Evolutionary conservation across 1,284 basidiomycete species (phyloP).

Genomic region (Cryptococcus amylolentus): DNA sequence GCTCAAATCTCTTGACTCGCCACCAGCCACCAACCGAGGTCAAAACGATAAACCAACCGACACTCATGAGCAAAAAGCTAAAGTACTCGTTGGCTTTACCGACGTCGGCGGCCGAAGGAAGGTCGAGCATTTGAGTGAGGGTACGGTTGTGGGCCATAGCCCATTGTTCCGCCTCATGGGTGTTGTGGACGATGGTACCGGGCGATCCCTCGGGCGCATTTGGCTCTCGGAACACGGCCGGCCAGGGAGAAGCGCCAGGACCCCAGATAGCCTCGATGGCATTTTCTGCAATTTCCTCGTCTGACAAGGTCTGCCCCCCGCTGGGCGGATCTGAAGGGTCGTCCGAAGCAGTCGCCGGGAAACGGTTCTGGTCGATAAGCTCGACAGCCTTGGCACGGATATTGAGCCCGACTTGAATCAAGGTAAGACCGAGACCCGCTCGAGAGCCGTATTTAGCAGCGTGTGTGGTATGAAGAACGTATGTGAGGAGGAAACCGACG

Average conservation of each 20-base stretch:
- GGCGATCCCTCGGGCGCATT: slow-evolving; percentile 15
- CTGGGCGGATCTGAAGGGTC: slow-evolving; percentile 35
- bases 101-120: slow-evolving; percentile 44
- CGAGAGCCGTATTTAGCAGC: slow-evolving; percentile 91
- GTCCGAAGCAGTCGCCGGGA: slow-evolving; percentile 35
- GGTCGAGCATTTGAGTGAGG: slow-evolving; percentile 31
- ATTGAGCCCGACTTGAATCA: slow-evolving; percentile 90
- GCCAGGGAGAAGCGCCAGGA: slow-evolving; percentile 27
- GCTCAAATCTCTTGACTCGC: slow-evolving; percentile 67
- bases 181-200: slow-evolving; percentile 38
- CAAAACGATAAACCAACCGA: slow-evolving; percentile 87
- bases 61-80: slow-evolving; percentile 82
- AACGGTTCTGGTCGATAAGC: slow-evolving; percentile 39
- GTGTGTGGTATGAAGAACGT: slow-evolving; percentile 88
- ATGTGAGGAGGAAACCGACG: slow-evolving; percentile 89
- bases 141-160: slow-evolving; percentile 41
- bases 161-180: slow-evolving; percentile 50
- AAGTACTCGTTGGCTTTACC: slow-evolving; percentile 68
- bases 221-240: slow-evolving; percentile 22
- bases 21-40: slow-evolving; percentile 75
- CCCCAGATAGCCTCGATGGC: slow-evolving; percentile 43
- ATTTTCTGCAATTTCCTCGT: slow-evolving; percentile 38
- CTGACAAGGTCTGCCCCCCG: slow-evolving; percentile 8
- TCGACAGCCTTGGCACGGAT: slow-evolving; percentile 57
- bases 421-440: slow-evolving; percentile 87